Base-by-base conservation (phyloP, 2,329 filamentous ascomycete species). In the Botrytis aclada region DNA sequence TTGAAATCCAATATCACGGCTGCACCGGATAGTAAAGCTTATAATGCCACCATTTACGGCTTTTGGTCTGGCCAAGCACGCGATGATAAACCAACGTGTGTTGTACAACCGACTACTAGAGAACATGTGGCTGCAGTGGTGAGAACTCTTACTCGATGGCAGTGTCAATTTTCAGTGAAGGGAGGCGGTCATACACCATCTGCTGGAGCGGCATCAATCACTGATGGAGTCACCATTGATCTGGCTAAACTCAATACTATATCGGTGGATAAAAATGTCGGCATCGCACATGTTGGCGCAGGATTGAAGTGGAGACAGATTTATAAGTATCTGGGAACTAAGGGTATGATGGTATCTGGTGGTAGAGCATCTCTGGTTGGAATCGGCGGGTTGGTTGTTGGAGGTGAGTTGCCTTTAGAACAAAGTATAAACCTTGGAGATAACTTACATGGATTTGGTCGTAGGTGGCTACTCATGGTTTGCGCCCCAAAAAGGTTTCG, bases 401-500 rank as follows among this genome's bases (percentile, higher is more conserved):
- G 56, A 45, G 56, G 18, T 51, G 41, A 29, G 32, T 32, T 16
- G 10, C 47, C 29, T 10, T 62, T 34, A 18, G 34, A 54, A 10
- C 25, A n/a, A 54, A 20, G 12, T 37, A 39, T 3, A 8, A 39
- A 29, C 8, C 6, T 16, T 70, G 18, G 32, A 37, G 1, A 16
- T n/a, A 39, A 20, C 32, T 61, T 37, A 29, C 41, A 29, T n/a
- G 9, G 14, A 37, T 37, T 37, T 14, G 14, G 12, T 10, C 34
- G 16, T 43, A 70, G 69, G 22, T 61, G 56, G 47, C 34, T 29
- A 56, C 37, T 69, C 69, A 29, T 63, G 22, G 56, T 62, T 70
- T 47, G 22, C 56, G 37, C 32, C 56, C 18, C 56, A 62, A 37
- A 63, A 45, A 25, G 69, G 69, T 3, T 70, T 61, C 16, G 29